Base-by-base conservation (phyloP, 768 basidiomycete species). In the Gloeopeniophorella convolvens region DNA sequence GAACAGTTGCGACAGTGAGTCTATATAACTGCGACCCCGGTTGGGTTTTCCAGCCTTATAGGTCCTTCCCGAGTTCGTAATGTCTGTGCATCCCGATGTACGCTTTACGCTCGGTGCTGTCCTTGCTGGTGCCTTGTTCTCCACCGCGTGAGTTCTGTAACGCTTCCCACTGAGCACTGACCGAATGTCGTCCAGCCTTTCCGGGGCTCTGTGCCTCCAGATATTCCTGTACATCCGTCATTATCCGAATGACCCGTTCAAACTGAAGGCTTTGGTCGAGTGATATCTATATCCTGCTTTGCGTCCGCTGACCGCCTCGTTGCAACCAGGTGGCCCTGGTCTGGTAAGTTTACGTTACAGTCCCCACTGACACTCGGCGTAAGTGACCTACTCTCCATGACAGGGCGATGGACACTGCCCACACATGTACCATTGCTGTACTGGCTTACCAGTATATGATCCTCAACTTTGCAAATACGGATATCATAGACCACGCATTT, bases 61-160 rank as follows among this genome's bases (percentile, higher is more conserved):
- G n/a, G n/a, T n/a, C n/a, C n/a, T n/a, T n/a, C n/a, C n/a, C n/a
- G n/a, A n/a, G n/a, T 1, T 18, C 11, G 23, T 20, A 21, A n/a
- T 21, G 37, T 11, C 20, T 21, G 5, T 32, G 3, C 2, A 46
- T 9, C 11, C 16, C 6, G 35, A 69, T 18, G 42, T 42, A 20
- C 42, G 42, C 13, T 26, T 28, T 15, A 42, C 15, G 21, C 42
- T 42, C 12, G 42, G 42, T 42, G 42, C 42, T 18, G 42, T 42
- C 15, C 42, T 24, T 12, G 26, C 42, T 11, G 42, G 42, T 15
- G 20, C 21, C 28, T 28, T 42, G 23, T 24, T 42, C 26, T 42
- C 42, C 21, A 42, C 42, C 27, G 42, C 42, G 42, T 42, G 26
- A 10, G 42, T 9, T 15, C 42, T 26, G 27, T n/a, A 3, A 12